These are phyloP conservation scores for Pezicula carpinea DNA, from an alignment of 2,329 filamentous ascomycete species.

Conservation along the genomic window DNA sequence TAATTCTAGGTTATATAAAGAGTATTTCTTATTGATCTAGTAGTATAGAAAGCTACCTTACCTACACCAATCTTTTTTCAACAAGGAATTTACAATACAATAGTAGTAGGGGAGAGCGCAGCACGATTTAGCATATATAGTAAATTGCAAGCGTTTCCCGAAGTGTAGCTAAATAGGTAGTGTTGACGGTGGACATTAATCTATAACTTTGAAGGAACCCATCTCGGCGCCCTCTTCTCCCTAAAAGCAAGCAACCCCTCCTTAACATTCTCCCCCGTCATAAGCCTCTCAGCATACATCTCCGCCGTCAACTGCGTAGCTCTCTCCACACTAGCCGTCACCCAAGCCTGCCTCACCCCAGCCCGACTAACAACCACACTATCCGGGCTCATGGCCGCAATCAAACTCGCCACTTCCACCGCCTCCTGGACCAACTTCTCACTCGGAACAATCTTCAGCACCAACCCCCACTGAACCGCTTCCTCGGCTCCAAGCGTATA, in stretches of 20 bases:
- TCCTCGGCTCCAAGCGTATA: constrained; percentile 41
- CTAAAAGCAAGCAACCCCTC: constrained; percentile 48
- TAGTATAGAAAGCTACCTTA: too few relatives aligned
- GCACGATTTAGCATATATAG: too few relatives aligned
- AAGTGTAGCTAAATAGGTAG: too few relatives aligned
- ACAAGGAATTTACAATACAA: too few relatives aligned
- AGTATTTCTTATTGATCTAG: too few relatives aligned
- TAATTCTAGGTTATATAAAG: too few relatives aligned
- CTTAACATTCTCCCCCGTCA: constrained; percentile 41
- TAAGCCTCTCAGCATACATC: constrained; percentile 34
- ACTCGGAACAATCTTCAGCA: constrained; percentile 24
- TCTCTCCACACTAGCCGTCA: constrained; percentile 37
- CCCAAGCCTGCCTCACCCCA: constrained; percentile 31
- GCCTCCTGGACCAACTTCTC: constrained; percentile 28
- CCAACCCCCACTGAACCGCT: constrained; percentile 24
- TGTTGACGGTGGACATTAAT: too few relatives aligned
- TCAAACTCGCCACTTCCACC: constrained; percentile 27
- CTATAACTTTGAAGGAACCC: constrained; percentile 44
- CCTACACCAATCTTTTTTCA: too few relatives aligned
- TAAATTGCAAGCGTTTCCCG: too few relatives aligned
- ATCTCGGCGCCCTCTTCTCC: constrained; percentile 43
- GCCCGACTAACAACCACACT: constrained; percentile 30
- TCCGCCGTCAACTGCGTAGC: constrained; percentile 36
- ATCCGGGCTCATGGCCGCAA: constrained; percentile 30
- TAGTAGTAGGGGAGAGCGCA: too few relatives aligned